These are phyloP conservation scores for Eleusine coracana DNA, from an alignment of 176 grass and related monocot species.

Conservation along the genomic window DNA sequence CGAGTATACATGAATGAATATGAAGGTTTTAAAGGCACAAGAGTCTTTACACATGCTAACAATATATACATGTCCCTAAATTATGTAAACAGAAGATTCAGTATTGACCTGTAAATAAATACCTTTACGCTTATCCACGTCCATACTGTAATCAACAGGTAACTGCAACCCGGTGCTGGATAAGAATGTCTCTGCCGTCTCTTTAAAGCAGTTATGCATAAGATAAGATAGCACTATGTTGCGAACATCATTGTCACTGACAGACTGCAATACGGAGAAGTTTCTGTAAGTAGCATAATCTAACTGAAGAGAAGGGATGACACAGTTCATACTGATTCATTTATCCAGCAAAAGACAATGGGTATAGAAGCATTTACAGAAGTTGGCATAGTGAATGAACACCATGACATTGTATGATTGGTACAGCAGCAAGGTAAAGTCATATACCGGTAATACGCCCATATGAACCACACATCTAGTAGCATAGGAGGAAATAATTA, in stretches of 20 bases:
- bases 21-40: not conserved
- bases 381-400: not conserved
- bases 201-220: slow-evolving; percentile 97
- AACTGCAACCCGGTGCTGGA: slow-evolving; percentile 67
- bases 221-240: slow-evolving; percentile 92
- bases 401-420: not conserved
- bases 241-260: slow-evolving; percentile 70
- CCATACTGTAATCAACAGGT: slow-evolving; percentile 71
- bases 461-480: not conserved
- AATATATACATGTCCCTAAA: not conserved
- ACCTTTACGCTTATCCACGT: slow-evolving; percentile 94
- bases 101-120: slow-evolving; percentile 49
- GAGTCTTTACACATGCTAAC: slow-evolving; percentile 4
- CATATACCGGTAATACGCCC: not conserved
- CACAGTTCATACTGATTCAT: slow-evolving; percentile 14
- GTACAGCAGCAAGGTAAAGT: not conserved
- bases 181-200: slow-evolving; percentile 88
- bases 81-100: slow-evolving; percentile 26
- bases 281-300: slow-evolving; percentile 19
- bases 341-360: not conserved
- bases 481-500: not conserved
- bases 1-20: slow-evolving; percentile 1
- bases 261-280: slow-evolving; percentile 54
- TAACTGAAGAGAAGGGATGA: not conserved
- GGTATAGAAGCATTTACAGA: not conserved